Evolutionary conservation across 2,329 filamentous ascomycete genomes (phyloP).

Genomic region (Aspergillus glaucus): DNA sequence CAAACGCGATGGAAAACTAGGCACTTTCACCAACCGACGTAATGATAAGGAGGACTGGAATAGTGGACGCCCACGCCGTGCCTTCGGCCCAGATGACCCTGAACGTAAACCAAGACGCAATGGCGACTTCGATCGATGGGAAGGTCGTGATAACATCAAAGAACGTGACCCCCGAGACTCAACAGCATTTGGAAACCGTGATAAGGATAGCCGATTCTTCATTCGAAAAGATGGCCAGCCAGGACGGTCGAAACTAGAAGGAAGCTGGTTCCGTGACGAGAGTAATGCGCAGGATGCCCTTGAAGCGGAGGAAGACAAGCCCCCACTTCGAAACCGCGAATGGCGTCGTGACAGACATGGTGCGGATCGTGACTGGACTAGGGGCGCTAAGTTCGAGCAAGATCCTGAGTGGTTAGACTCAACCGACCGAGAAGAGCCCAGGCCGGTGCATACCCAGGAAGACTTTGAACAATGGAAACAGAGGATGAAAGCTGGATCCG

Average conservation of each 20-base stretch:
- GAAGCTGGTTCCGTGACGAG: conserved; percentile 68
- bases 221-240: conserved; percentile 55
- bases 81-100: conserved; percentile 35
- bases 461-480: conserved; percentile 96
- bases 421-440: conserved; percentile 59
- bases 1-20: conserved; percentile 30
- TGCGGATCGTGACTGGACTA: conserved; percentile 49
- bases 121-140: conserved; percentile 39
- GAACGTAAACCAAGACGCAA: conserved; percentile 37
- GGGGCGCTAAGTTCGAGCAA: conserved; percentile 57
- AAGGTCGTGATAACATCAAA: conserved; percentile 37
- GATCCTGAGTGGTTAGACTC: conserved; percentile 90
- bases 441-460: conserved; percentile 71
- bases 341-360: conserved; percentile 49
- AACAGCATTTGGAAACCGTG: conserved; percentile 44
- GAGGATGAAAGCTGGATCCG: conserved; percentile 66
- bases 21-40: conserved; percentile 28
- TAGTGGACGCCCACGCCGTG: conserved; percentile 32
- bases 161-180: conserved; percentile 54
- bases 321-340: conserved; percentile 56
- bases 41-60: conserved; percentile 40
- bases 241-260: conserved; percentile 59
- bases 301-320: conserved; percentile 38
- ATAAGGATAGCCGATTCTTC: conserved; percentile 50
- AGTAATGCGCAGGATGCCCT: conserved; percentile 26